phyloP scores from a whole-genome alignment of 2,329 filamentous ascomycete species.

The Aspergillus clavatus region DNA sequence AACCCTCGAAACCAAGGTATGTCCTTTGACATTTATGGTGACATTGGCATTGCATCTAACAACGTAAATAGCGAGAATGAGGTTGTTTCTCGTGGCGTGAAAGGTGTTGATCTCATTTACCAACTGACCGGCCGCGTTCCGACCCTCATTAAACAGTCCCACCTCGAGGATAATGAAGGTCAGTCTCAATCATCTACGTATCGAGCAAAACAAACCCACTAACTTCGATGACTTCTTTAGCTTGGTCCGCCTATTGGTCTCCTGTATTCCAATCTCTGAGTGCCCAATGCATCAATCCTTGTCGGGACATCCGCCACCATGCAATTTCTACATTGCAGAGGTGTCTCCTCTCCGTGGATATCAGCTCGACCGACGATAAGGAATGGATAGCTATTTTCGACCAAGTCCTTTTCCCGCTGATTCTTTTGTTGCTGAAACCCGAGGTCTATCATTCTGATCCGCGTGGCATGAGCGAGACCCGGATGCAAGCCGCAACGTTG shows the following conservation, averaged over 20 bases:
- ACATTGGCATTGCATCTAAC: slow-evolving; percentile 7
- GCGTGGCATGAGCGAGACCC: slow-evolving; percentile 89
- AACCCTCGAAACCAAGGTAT: slow-evolving; percentile 53
- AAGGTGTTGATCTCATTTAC: slow-evolving; percentile 76
- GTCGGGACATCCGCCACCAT: slow-evolving; percentile 83
- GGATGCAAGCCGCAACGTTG: slow-evolving; percentile 83
- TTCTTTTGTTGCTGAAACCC: slow-evolving; percentile 80
- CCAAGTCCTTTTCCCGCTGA: slow-evolving; percentile 88
- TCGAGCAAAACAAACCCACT: slow-evolving; percentile 3
- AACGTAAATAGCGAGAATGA: slow-evolving; percentile 57
- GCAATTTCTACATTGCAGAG: slow-evolving; percentile 83
- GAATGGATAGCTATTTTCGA: slow-evolving; percentile 95
- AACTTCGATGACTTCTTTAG: slow-evolving; percentile 40
- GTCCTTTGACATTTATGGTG: slow-evolving; percentile 14
- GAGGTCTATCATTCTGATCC: slow-evolving; percentile 91
- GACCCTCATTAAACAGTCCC: slow-evolving; percentile 83
- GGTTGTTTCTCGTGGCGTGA: slow-evolving; percentile 69
- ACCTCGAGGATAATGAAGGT: slow-evolving; percentile 83
- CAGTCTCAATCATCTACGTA: slow-evolving; percentile 18
- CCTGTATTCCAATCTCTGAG: slow-evolving; percentile 88
- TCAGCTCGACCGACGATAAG: slow-evolving; percentile 76
- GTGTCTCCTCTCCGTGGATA: slow-evolving; percentile 74
- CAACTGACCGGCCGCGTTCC: slow-evolving; percentile 77
- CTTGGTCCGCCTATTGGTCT: slow-evolving; percentile 97
- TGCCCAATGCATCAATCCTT: slow-evolving; percentile 88